Evolutionary conservation across 257 asterid species (phyloP).

Genomic region (Fraxinus americana): DNA sequence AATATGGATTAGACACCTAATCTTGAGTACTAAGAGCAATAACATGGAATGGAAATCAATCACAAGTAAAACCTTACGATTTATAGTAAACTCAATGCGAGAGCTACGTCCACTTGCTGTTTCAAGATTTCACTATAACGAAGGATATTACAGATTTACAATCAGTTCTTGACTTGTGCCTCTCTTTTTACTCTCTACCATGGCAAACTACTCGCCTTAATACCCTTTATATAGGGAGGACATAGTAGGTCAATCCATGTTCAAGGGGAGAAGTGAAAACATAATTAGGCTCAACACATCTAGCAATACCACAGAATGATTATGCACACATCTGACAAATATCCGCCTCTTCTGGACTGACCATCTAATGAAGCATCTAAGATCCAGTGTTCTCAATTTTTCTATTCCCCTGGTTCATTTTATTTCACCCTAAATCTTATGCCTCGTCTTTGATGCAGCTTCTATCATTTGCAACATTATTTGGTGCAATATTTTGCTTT

Average conservation of each 20-base stretch:
- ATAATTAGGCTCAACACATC: neutral
- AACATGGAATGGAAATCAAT: neutral
- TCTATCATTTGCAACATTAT: conserved; percentile 65
- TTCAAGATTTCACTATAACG: no score
- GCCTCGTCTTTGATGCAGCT: conserved; percentile 51
- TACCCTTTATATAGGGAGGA: no score
- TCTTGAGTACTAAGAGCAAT: neutral
- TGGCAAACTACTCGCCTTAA: no score
- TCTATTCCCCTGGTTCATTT: neutral
- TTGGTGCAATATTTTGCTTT: conserved; percentile 81
- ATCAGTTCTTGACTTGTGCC: no score
- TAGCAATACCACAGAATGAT: no score
- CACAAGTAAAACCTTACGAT: neutral
- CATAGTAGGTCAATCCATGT: no score
- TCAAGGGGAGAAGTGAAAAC: no score
- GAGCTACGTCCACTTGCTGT: no score
- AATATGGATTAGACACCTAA: neutral
- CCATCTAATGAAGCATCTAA: neutral
- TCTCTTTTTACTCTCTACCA: no score
- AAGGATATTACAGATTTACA: no score
- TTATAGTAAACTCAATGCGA: no score
- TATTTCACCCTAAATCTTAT: neutral
- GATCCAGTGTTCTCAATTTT: neutral
- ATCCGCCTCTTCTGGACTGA: neutral
- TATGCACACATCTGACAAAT: neutral